These are phyloP conservation scores for Saposhnikovia divaricata DNA, from an alignment of 129 eudicot species.

Conservation along the genomic window DNA sequence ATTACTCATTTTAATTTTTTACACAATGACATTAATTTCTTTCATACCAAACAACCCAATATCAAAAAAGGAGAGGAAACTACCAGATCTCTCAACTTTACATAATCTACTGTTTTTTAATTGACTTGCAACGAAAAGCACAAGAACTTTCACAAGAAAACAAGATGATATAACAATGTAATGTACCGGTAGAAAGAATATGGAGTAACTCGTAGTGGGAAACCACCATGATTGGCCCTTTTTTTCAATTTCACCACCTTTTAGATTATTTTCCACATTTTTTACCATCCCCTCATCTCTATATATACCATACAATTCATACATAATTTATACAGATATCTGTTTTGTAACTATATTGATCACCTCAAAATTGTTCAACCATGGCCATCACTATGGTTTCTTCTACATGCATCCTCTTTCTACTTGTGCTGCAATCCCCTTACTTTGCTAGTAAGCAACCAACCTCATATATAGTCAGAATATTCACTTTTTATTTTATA, in stretches of 20 bases:
- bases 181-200: not conserved
- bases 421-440: not conserved
- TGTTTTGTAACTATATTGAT: not conserved
- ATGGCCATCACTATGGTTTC: not conserved
- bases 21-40: not conserved
- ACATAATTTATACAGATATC: not conserved
- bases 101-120: not conserved
- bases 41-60: not conserved
- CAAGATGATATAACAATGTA: not conserved
- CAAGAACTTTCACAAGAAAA: not conserved
- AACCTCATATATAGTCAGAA: not conserved
- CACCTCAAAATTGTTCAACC: not conserved
- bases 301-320: not conserved
- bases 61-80: not conserved
- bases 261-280: not conserved
- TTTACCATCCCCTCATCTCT: not conserved
- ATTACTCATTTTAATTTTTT: too few relatives aligned
- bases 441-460: slow-evolving; percentile 5
- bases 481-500: not conserved
- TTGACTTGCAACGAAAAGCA: not conserved
- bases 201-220: not conserved
- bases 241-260: not conserved
- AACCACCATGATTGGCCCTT: not conserved
- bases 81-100: not conserved
- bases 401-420: not conserved